Conservation (phyloP, 2,329 filamentous ascomycete species). For the Claviceps paspali region DNA sequence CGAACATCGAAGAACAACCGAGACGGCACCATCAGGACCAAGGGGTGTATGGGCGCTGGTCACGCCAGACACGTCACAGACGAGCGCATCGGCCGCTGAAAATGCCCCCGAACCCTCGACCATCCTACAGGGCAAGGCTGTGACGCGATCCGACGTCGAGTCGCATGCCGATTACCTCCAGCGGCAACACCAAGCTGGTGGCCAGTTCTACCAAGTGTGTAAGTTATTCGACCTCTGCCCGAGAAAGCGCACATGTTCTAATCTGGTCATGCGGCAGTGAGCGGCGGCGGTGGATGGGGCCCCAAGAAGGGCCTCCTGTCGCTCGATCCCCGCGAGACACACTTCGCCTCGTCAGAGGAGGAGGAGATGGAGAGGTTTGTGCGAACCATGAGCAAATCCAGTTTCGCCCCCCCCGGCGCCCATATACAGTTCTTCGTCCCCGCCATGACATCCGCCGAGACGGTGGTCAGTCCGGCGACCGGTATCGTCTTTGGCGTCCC, state of each 20-base stretch:
- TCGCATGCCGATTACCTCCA: conserved; percentile 16
- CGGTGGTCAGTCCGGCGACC: conserved; percentile 7
- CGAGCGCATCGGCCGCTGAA: conserved; percentile 2
- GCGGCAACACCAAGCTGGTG: conserved; percentile 24
- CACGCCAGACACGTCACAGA: conserved; percentile 24
- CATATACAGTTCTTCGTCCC: conserved; percentile 50
- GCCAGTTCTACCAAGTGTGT: conserved; percentile 28
- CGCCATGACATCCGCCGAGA: conserved; percentile 13
- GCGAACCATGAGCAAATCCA: conserved; percentile 27
- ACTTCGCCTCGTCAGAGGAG: conserved; percentile 29
- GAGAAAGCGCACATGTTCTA: too few relatives aligned
- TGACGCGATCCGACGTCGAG: conserved; percentile 9
- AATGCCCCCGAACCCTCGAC: conserved; percentile 6
- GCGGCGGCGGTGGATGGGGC: conserved; percentile 76
- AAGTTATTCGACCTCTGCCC: conserved; percentile 5
- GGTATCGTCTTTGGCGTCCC: conserved; percentile 21
- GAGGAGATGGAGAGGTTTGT: conserved; percentile 40
- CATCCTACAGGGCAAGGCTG: conserved; percentile 1
- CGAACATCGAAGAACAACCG: conserved; percentile 15
- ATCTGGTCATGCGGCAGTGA: conserved; percentile 31
- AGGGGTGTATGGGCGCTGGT: conserved; percentile 63
- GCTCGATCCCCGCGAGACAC: conserved; percentile 52
- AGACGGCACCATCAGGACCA: conserved; percentile 24
- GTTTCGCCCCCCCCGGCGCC: conserved; percentile 47
- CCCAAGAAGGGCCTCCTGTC: conserved; percentile 64